Evolutionary conservation across 257 asterid species (phyloP).

Genomic region (Verbascum thapsus): DNA sequence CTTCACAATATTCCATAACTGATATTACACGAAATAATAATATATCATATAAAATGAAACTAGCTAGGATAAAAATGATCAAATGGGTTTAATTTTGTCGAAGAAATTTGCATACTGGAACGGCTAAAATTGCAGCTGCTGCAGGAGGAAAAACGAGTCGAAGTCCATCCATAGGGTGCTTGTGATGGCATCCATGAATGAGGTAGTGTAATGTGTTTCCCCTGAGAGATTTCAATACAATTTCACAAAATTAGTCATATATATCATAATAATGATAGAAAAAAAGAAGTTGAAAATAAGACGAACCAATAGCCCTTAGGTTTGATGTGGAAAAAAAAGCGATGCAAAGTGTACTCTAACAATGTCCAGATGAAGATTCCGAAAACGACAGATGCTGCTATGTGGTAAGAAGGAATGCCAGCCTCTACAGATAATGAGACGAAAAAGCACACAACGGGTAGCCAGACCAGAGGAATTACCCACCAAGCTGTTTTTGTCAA

Average conservation of each 20-base stretch:
- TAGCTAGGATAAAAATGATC: background rate
- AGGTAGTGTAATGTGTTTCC: constrained; percentile 59
- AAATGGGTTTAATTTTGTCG: background rate
- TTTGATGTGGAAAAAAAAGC: constrained; percentile 58
- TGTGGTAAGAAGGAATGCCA: constrained; percentile 45
- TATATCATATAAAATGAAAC: too few relatives aligned
- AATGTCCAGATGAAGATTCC: constrained; percentile 62
- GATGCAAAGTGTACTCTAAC: constrained; percentile 61
- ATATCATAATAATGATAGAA: background rate
- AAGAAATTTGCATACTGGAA: constrained; percentile 35
- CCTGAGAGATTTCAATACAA: constrained; percentile 34
- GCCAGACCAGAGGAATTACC: constrained; percentile 70
- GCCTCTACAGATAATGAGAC: constrained; percentile 36
- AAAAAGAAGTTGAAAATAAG: constrained; percentile 15
- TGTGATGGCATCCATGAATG: constrained; percentile 70
- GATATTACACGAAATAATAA: constrained; percentile 26
- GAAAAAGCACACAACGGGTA: constrained; percentile 62
- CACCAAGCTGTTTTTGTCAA: constrained; percentile 76
- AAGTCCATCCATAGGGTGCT: constrained; percentile 67
- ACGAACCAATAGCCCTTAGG: constrained; percentile 50
- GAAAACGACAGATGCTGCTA: constrained; percentile 42
- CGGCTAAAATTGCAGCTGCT: constrained; percentile 44
- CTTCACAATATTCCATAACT: constrained; percentile 64
- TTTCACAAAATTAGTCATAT: too few relatives aligned
- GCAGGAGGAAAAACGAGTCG: constrained; percentile 65